Conservation (phyloP, 202 grass and related monocot species). For the Elaeis oleifera region DNA sequence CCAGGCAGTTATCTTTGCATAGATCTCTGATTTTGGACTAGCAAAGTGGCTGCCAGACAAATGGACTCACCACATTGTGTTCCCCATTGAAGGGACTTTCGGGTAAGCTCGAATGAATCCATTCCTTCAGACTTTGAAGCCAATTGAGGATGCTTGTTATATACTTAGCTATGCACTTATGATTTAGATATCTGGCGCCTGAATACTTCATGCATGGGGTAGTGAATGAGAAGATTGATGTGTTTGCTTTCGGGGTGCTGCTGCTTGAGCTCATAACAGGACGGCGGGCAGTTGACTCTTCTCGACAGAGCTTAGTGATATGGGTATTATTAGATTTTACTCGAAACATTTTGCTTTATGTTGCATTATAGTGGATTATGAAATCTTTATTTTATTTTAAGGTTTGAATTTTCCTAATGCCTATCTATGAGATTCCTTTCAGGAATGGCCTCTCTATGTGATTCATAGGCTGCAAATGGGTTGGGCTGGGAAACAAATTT, state of each 20-base stretch:
- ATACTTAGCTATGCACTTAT: slow-evolving; percentile 12
- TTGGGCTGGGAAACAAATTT: too few relatives aligned
- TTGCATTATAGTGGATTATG: too few relatives aligned
- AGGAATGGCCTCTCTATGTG: too few relatives aligned
- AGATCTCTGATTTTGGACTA: slow-evolving; percentile 99
- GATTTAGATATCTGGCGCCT: slow-evolving; percentile 75
- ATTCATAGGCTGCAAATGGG: too few relatives aligned
- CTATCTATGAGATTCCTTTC: too few relatives aligned
- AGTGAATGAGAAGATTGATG: slow-evolving; percentile 94
- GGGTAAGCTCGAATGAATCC: slow-evolving; percentile 43
- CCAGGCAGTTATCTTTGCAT: not conserved
- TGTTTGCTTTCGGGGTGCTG: slow-evolving; percentile 94
- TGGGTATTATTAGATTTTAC: slow-evolving; percentile 45
- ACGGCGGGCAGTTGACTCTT: slow-evolving; percentile 72
- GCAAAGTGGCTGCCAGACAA: slow-evolving; percentile 96
- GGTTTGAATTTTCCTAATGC: too few relatives aligned
- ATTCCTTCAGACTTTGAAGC: not conserved
- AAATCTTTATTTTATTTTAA: too few relatives aligned
- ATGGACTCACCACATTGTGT: slow-evolving; percentile 78
- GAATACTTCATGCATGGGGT: slow-evolving; percentile 99
- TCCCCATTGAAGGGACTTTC: slow-evolving; percentile 97
- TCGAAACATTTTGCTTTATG: not conserved
- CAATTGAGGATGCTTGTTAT: slow-evolving; percentile 4
- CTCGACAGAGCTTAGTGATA: slow-evolving; percentile 84
- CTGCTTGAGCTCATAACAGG: slow-evolving; percentile 92